Conservation (phyloP, 2,329 filamentous ascomycete species). For the Thermoascus crustaceus region DNA sequence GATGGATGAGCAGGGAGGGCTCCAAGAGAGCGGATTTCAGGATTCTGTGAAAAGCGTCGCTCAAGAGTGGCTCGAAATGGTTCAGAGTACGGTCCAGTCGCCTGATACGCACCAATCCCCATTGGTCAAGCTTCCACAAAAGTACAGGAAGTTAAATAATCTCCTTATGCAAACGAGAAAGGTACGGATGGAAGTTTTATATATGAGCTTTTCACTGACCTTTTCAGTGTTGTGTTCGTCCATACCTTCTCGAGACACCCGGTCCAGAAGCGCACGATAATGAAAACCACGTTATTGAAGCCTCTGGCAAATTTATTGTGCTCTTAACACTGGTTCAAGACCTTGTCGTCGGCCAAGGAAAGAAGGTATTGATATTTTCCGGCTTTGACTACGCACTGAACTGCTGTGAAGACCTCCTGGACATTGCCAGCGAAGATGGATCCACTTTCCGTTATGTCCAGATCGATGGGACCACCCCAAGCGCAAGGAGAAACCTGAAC, state of each 20-base stretch:
- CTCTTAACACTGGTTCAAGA: conserved; percentile 37
- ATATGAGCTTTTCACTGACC: too few species aligned
- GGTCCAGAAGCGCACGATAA: conserved; percentile 38
- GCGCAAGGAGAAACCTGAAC: conserved; percentile 44
- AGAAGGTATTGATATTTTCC: conserved; percentile 51
- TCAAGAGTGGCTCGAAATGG: too few species aligned
- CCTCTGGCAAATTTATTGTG: conserved; percentile 50
- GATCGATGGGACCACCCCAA: conserved; percentile 43
- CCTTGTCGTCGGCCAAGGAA: conserved; percentile 14
- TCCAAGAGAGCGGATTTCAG: too few species aligned
- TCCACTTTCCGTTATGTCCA: conserved; percentile 39
- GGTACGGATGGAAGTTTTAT: conserved; percentile 12
- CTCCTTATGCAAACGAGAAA: conserved; percentile 50
- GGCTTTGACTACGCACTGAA: conserved; percentile 46
- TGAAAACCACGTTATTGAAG: conserved; percentile 41
- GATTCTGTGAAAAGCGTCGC: too few species aligned
- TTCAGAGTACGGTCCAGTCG: too few species aligned
- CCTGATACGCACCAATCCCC: too few species aligned
- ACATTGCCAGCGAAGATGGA: conserved; percentile 35
- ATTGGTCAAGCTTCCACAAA: too few species aligned
- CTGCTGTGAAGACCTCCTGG: conserved; percentile 45
- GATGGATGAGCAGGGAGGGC: too few species aligned
- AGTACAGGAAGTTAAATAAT: too few species aligned
- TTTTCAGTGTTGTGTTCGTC: conserved; percentile 43
- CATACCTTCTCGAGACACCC: conserved; percentile 43